Percentiles rank a stretch among this genome's conserved stretches.
Evolutionary conservation across 1,284 basidiomycete species (phyloP).

Genomic region (Vanrija pseudolonga): DNA sequence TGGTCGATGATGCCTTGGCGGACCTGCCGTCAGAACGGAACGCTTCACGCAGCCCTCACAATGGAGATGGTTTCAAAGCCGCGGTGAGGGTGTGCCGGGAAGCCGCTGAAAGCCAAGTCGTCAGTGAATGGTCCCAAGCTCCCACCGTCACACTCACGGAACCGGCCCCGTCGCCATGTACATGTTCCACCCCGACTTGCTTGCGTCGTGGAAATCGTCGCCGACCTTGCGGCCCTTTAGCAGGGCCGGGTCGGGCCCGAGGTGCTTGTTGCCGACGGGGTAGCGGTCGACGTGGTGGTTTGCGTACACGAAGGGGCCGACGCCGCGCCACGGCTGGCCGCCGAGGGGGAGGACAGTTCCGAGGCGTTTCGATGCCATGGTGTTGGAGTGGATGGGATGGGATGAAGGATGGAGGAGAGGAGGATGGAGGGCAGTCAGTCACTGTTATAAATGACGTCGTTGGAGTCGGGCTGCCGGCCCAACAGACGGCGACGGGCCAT

Average conservation of each 20-base stretch:
- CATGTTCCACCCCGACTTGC: constrained; percentile 13
- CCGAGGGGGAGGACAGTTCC: background rate
- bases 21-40: background rate
- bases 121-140: too few species aligned
- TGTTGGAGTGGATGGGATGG: too few species aligned
- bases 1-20: constrained; percentile 10
- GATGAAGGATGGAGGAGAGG: too few species aligned
- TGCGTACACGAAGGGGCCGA: constrained; percentile 14
- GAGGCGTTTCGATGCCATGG: background rate
- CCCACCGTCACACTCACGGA: too few species aligned
- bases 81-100: constrained; percentile 15
- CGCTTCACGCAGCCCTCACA: background rate
- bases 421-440: too few species aligned
- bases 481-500: too few species aligned
- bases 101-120: constrained; percentile 2
- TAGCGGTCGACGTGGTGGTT: constrained; percentile 13
- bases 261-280: constrained; percentile 1
- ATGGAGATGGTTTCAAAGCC: constrained; percentile 13
- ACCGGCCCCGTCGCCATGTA: constrained; percentile 8
- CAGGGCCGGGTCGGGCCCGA: constrained; percentile 3
- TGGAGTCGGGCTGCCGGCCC: too few species aligned
- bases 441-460: too few species aligned
- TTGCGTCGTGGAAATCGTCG: constrained; percentile 6
- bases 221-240: constrained; percentile 12
- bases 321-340: constrained; percentile 2